A percentile compares a stretch with the other conserved stretches of the same genome.
These are phyloP conservation scores for Beta corolliflora DNA, from an alignment of 179 eudicot genomes.

Conservation along the genomic window DNA sequence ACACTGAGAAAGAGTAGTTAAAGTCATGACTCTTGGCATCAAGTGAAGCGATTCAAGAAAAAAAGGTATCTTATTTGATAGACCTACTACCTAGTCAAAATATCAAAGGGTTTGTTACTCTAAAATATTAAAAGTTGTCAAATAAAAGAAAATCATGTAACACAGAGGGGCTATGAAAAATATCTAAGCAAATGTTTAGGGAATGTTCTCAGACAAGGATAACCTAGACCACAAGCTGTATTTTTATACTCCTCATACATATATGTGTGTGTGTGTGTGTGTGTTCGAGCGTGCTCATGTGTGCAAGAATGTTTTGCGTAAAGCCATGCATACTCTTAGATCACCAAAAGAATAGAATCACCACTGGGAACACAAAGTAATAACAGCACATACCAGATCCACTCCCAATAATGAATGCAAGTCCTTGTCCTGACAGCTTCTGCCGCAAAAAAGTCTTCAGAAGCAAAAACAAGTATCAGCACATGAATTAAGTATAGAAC, in stretches of 20 bases:
- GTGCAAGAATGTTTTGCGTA: neutral
- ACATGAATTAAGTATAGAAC: neutral
- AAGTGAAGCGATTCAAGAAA: neutral
- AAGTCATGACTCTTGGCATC: neutral
- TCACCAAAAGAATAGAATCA: neutral
- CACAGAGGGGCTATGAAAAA: neutral
- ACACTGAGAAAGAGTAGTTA: neutral
- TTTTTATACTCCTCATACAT: too few relatives aligned
- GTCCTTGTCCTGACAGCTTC: conserved; percentile 92
- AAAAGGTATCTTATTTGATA: neutral
- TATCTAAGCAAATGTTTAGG: neutral
- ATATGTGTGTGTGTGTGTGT: neutral
- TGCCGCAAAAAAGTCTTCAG: conserved; percentile 84
- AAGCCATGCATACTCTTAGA: neutral
- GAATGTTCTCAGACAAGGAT: neutral
- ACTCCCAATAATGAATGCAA: conserved; percentile 90
- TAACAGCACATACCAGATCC: conserved; percentile 78
- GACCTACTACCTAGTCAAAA: neutral
- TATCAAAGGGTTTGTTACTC: neutral
- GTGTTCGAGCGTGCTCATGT: too few relatives aligned
- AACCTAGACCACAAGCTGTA: too few relatives aligned
- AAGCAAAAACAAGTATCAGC: conserved; percentile 26
- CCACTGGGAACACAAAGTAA: neutral
- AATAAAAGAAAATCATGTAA: neutral
- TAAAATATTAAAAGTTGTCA: neutral